Evolutionary conservation across 108 stramenopile species (phyloP).

Genomic region (Cyclotella sp.): DNA sequence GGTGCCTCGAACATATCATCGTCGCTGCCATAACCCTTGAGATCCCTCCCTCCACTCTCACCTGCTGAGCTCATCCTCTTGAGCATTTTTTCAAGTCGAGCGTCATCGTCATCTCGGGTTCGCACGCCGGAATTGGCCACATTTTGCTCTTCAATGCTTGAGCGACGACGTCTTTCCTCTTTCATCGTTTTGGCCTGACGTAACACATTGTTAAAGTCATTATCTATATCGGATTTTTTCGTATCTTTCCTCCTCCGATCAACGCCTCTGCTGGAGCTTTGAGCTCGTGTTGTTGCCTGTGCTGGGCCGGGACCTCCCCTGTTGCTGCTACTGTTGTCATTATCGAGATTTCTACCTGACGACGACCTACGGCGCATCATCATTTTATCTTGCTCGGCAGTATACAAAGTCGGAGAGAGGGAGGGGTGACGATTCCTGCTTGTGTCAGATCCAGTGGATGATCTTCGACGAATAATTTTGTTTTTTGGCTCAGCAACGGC

Average conservation of each 20-base stretch:
- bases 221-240: not conserved
- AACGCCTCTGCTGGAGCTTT: not conserved
- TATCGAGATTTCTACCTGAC: not conserved
- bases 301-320: not conserved
- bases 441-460: not conserved
- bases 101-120: not conserved
- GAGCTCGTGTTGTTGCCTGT: not conserved
- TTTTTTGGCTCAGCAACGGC: not conserved
- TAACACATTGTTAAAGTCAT: not conserved
- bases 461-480: not conserved
- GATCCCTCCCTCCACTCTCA: not conserved
- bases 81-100: not conserved
- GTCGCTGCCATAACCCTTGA: not conserved
- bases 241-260: not conserved
- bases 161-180: conserved; percentile 5
- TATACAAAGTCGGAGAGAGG: conserved; percentile 12
- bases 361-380: conserved; percentile 18
- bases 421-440: not conserved
- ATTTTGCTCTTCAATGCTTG: not conserved
- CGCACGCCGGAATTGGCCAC: no score
- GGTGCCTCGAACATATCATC: not conserved
- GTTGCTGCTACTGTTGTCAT: not conserved
- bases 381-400: conserved; percentile 32
- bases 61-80: not conserved
- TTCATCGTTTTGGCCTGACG: not conserved